These are phyloP conservation scores for Candida labiduridarum DNA, from an alignment of 1,139 yeast species.

Conservation along the genomic window DNA sequence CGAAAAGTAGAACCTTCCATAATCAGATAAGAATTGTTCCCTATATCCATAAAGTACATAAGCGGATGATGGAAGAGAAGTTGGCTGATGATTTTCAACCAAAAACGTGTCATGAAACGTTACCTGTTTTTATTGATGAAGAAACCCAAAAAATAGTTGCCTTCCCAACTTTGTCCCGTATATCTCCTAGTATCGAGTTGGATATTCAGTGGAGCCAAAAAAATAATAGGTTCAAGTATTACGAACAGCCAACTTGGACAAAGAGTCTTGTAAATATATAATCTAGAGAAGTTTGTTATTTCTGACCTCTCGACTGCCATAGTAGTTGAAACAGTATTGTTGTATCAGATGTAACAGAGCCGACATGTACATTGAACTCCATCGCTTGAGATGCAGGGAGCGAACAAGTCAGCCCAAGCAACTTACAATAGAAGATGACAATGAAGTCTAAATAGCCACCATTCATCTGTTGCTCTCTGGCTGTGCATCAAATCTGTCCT, in stretches of 20 bases:
- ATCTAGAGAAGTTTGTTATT: neutral
- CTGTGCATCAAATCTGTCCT: too few species aligned
- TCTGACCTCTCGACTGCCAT: neutral
- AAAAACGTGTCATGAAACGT: constrained; percentile 6
- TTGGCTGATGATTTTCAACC: neutral
- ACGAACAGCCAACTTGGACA: neutral
- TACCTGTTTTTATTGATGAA: constrained; percentile 18
- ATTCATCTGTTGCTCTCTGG: too few species aligned
- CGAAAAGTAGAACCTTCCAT: constrained; percentile 14
- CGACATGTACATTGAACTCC: too few species aligned
- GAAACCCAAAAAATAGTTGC: constrained; percentile 15
- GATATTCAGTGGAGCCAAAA: constrained; percentile 24
- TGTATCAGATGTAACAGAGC: too few species aligned
- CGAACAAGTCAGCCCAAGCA: too few species aligned
- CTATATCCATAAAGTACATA: constrained; percentile 22
- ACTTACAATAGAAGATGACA: too few species aligned
- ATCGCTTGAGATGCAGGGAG: too few species aligned
- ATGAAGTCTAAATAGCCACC: too few species aligned
- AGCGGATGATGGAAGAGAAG: constrained; percentile 6
- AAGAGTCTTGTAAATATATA: neutral
- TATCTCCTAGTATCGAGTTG: constrained; percentile 3
- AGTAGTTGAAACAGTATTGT: neutral
- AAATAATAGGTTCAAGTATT: constrained; percentile 17
- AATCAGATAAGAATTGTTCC: constrained; percentile 20
- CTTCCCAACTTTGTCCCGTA: constrained; percentile 23